Evolutionary conservation across 2,329 filamentous ascomycete species (phyloP).

Genomic region (Pseudopithomyces chartarum): DNA sequence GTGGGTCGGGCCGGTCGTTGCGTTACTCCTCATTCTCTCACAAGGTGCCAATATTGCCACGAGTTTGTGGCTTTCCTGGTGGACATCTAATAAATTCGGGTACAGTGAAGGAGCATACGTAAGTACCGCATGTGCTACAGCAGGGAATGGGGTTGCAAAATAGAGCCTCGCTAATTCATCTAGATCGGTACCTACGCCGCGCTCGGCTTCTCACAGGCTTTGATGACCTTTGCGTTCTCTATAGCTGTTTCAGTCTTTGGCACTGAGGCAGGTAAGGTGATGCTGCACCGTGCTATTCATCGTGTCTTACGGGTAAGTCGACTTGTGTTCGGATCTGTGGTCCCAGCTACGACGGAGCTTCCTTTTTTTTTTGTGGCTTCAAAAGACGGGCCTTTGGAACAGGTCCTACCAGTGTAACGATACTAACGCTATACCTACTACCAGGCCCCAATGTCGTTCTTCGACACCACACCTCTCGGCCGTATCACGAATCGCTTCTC

Average conservation of each 20-base stretch:
- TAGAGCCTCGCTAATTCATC: constrained; percentile 29
- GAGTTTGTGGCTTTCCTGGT: constrained; percentile 91
- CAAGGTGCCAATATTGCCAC: constrained; percentile 87
- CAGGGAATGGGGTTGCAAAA: background rate
- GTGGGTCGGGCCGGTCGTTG: constrained; percentile 67
- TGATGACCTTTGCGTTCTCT: constrained; percentile 81
- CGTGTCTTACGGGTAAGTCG: constrained; percentile 62
- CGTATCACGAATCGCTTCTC: constrained; percentile 97
- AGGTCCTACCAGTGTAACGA: no score
- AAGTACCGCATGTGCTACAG: constrained; percentile 49
- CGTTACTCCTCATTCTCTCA: constrained; percentile 69
- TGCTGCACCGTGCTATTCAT: constrained; percentile 80
- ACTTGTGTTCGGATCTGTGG: no score
- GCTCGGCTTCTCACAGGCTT: constrained; percentile 71
- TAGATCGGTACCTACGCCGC: constrained; percentile 70
- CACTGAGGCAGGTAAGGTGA: constrained; percentile 78
- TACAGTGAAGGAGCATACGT: constrained; percentile 74
- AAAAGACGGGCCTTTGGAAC: no score
- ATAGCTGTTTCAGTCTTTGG: constrained; percentile 77
- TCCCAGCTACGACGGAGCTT: no score
- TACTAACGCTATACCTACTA: no score
- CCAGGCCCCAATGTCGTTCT: constrained; percentile 78
- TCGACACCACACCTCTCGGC: constrained; percentile 93
- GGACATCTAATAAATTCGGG: constrained; percentile 80
- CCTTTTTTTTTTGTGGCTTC: no score